Evolutionary conservation across 768 basidiomycete species (phyloP), one percentile per base, ranked within the genome.

Genomic region (Leucogyrophana mollusca): DNA sequence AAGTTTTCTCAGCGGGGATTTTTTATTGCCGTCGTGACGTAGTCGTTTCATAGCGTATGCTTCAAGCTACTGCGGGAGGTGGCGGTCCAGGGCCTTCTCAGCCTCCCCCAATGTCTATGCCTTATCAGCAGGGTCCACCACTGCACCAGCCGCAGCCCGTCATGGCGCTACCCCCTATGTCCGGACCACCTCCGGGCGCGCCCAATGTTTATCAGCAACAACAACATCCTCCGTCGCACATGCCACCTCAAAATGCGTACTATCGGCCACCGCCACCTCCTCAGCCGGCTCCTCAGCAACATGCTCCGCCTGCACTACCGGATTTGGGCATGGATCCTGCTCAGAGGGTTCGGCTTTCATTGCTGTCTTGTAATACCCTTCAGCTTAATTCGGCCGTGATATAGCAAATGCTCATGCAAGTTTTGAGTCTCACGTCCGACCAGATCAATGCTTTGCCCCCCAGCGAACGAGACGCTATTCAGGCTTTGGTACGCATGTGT

Each of bases 341-440:
- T 22, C 80, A 86, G 54, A 73, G 80, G 56, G 69, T 77, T 51
- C 46, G 67, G 52, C 18, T 23, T 47, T 40, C 37, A 34, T 38
- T 64, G 68, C 45, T 51, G 25, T 45, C 32, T 45, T 43, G 24
- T 18, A 40, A 30, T 16, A 32, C 4, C 20, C 38, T 49, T 34
- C 22, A 49, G 44, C 53, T 53, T 66, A 45, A 57, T 40, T 24
- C 41, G 40, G n/a, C n/a, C 40, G n/a, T 33, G 40, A 32, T 41
- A 42, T 55, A 88, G 89, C 76, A 79, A 25, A 88, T 95, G 83
- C 62, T 96, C 43, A 76, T 91, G 66, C 92, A 94, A 69, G 93
- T 97, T 0, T 69, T 97, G 24, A 79, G 74, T 50, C 65, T 97
- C 60, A 85, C 87, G 1, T 83, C 74, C 37, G 91, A 89, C 36